These are phyloP conservation scores for Fusarium newnesense DNA, from an alignment of 2,329 filamentous ascomycete genomes.

Conservation along the genomic window DNA sequence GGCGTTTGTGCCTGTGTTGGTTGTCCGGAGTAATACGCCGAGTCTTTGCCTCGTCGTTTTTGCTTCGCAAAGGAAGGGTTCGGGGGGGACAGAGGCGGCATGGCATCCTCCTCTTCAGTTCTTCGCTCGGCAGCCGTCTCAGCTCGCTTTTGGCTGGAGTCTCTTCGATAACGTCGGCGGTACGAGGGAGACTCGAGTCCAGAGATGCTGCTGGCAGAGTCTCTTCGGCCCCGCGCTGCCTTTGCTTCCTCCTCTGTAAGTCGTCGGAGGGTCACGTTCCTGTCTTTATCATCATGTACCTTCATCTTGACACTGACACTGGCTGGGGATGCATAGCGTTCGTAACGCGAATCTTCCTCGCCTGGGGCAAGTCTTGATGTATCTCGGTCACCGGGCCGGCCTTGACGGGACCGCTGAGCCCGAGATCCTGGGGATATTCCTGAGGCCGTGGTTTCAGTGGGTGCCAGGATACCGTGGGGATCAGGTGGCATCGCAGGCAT, in stretches of 20 bases:
- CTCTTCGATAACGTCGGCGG: slow-evolving; percentile 64
- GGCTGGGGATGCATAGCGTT: slow-evolving; percentile 53
- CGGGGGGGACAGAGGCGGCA: slow-evolving; percentile 63
- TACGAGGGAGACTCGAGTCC: slow-evolving; percentile 63
- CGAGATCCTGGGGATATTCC: slow-evolving; percentile 48
- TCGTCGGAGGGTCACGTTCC: slow-evolving; percentile 69
- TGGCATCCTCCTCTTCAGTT: slow-evolving; percentile 52
- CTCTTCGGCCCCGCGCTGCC: slow-evolving; percentile 56
- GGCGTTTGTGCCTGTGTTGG: slow-evolving; percentile 44
- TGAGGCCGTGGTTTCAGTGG: slow-evolving; percentile 46
- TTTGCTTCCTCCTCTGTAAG: slow-evolving; percentile 70
- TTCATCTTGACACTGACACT: slow-evolving; percentile 69
- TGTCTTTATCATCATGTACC: slow-evolving; percentile 68
- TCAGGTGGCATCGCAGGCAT: slow-evolving; percentile 68
- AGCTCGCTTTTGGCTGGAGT: slow-evolving; percentile 59
- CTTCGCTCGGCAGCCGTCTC: slow-evolving; percentile 59
- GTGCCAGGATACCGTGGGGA: slow-evolving; percentile 55
- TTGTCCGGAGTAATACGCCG: slow-evolving; percentile 69
- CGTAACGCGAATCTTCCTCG: slow-evolving; percentile 52
- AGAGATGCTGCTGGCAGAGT: slow-evolving; percentile 67
- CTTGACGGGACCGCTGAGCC: slow-evolving; percentile 57
- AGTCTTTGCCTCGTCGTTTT: slow-evolving; percentile 63
- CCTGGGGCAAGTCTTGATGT: slow-evolving; percentile 54
- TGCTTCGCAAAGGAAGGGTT: slow-evolving; percentile 66
- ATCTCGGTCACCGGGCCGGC: slow-evolving; percentile 55